These are phyloP conservation scores for Hericium alpestre DNA, from an alignment of 768 basidiomycete species.

Conservation along the genomic window DNA sequence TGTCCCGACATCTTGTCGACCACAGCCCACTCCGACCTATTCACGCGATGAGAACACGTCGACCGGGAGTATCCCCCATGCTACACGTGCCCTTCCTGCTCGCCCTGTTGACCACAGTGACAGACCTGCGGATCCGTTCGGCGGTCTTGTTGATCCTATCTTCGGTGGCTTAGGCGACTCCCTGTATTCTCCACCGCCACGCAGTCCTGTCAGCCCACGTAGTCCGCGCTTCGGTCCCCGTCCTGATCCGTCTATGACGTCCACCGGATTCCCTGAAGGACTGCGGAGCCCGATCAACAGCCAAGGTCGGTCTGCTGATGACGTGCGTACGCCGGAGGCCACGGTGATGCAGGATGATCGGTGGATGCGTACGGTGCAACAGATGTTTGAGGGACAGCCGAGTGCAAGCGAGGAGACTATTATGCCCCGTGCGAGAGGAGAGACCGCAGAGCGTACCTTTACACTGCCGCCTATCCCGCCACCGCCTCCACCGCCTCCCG, in stretches of 20 bases:
- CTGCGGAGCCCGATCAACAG: constrained; percentile 2
- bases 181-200: constrained; percentile 33
- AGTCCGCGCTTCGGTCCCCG: constrained; percentile 26
- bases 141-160: constrained; percentile 2
- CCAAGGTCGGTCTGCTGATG: constrained; percentile 11
- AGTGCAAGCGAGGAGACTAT: constrained; percentile 10
- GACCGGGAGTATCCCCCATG: constrained; percentile 4
- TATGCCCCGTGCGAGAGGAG: neutral
- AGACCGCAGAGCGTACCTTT: constrained; percentile 4
- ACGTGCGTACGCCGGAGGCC: constrained; percentile 7
- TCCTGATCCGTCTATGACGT: constrained; percentile 3
- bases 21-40: constrained; percentile 9
- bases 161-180: neutral
- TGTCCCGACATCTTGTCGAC: constrained; percentile 10
- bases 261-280: neutral
- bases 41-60: constrained; percentile 8
- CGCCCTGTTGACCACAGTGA: constrained; percentile 8
- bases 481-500: constrained; percentile 10
- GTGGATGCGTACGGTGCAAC: constrained; percentile 5
- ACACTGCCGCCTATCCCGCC: constrained; percentile 10
- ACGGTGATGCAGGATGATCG: constrained; percentile 11
- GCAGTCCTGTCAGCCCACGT: constrained; percentile 49
- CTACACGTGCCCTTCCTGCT: constrained; percentile 2
- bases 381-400: constrained; percentile 8
- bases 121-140: constrained; percentile 4